Conservation (phyloP, 805 yeast species). For the Dipodascopsis tothii region DNA sequence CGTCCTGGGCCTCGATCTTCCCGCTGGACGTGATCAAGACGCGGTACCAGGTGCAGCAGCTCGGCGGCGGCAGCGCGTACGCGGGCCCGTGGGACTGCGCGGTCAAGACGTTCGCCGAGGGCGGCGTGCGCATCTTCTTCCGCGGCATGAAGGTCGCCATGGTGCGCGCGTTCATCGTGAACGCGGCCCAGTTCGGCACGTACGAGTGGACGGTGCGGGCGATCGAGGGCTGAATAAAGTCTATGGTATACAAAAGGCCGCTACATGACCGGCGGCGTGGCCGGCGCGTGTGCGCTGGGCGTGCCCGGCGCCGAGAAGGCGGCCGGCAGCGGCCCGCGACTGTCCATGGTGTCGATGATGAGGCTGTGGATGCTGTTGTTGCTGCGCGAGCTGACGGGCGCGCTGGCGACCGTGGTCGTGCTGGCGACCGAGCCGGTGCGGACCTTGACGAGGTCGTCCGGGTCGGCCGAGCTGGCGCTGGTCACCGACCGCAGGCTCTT, state of each 20-base stretch:
- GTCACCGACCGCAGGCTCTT: not conserved
- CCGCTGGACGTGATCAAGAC: slow-evolving; percentile 26
- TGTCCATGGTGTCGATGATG: too few relatives aligned
- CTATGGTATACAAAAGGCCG: not conserved
- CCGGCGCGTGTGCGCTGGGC: too few relatives aligned
- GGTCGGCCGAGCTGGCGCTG: too few relatives aligned
- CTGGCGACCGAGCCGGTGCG: too few relatives aligned
- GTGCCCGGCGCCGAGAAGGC: too few relatives aligned
- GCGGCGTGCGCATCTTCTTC: slow-evolving; percentile 20
- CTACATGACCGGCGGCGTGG: too few relatives aligned
- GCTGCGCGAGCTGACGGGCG: too few relatives aligned
- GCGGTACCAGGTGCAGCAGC: slow-evolving; percentile 20
- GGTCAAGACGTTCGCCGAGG: slow-evolving; percentile 12
- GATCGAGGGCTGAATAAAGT: slow-evolving; percentile 2
- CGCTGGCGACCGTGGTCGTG: too few relatives aligned
- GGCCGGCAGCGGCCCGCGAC: too few relatives aligned
- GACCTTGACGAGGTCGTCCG: too few relatives aligned
- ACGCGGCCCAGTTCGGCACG: slow-evolving; percentile 25
- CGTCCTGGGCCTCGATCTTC: slow-evolving; percentile 26
- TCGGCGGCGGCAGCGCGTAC: slow-evolving; percentile 6
- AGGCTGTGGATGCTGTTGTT: too few relatives aligned
- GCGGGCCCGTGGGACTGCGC: slow-evolving; percentile 21
- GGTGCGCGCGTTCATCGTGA: slow-evolving; percentile 25
- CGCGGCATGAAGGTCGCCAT: slow-evolving; percentile 21
- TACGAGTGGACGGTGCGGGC: slow-evolving; percentile 22